Evolutionary conservation across 2,329 filamentous ascomycete species (phyloP).

Genomic region (Knufia petricola): DNA sequence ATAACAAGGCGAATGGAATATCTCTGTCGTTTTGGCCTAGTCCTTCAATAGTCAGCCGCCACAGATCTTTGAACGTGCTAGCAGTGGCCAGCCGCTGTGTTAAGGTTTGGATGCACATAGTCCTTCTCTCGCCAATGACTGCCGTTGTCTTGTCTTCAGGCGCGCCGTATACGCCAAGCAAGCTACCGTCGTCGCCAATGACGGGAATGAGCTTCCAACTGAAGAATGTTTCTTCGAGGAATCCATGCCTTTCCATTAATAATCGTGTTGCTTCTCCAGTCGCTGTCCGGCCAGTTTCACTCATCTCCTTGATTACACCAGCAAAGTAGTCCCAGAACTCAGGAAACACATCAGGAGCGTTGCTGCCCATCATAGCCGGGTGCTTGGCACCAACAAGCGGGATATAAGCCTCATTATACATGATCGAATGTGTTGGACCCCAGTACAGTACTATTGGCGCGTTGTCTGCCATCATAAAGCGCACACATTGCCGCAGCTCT

Average conservation of each 20-base stretch:
- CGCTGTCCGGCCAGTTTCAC: conserved; percentile 26
- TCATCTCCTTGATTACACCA: conserved; percentile 31
- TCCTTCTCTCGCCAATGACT: conserved; percentile 33
- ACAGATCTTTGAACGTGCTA: conserved; percentile 39
- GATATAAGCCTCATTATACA: conserved; percentile 32
- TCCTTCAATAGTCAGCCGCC: conserved; percentile 38
- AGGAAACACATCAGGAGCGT: conserved; percentile 33
- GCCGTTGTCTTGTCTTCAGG: conserved; percentile 37
- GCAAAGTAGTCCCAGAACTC: conserved; percentile 31
- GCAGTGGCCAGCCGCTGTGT: conserved; percentile 32
- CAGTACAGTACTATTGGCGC: conserved; percentile 33
- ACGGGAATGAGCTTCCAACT: conserved; percentile 43
- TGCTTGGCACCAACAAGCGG: conserved; percentile 28
- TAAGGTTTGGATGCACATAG: conserved; percentile 35
- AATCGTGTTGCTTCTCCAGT: conserved; percentile 39
- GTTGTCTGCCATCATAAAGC: conserved; percentile 37
- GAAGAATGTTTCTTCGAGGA: conserved; percentile 40
- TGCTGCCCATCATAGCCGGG: conserved; percentile 28
- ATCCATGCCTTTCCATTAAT: conserved; percentile 37
- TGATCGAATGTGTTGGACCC: conserved; percentile 25
- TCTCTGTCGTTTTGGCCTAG: conserved; percentile 40
- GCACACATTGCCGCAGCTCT: conserved; percentile 38
- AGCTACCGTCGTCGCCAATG: conserved; percentile 31
- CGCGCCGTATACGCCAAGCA: conserved; percentile 41
- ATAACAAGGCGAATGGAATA: conserved; percentile 44